These are phyloP conservation scores for Yarrowia phangngaensis DNA, from an alignment of 805 yeast species.

Conservation along the genomic window DNA sequence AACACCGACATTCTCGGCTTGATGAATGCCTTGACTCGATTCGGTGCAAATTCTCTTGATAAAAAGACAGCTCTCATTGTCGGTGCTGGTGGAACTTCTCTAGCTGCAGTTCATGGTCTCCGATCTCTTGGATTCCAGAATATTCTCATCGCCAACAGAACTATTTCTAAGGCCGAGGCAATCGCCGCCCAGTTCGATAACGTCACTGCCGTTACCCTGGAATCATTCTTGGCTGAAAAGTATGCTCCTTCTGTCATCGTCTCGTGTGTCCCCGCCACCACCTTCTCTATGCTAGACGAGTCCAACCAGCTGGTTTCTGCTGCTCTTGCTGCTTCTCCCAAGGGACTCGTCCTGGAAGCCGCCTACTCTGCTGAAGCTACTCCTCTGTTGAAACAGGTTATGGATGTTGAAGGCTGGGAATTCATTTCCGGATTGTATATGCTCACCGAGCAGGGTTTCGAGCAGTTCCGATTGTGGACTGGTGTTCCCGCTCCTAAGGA, in stretches of 20 bases:
- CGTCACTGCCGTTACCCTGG: conserved; percentile 56
- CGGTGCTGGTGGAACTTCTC: conserved; percentile 97
- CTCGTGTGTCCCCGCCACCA: conserved; percentile 81
- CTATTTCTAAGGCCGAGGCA: conserved; percentile 57
- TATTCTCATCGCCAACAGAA: conserved; percentile 79
- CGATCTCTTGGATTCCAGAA: conserved; percentile 68
- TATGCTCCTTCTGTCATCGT: conserved; percentile 55
- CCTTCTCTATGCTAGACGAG: conserved; percentile 51
- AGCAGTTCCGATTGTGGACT: conserved; percentile 75
- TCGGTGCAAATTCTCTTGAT: conserved; percentile 47
- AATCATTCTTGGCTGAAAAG: conserved; percentile 42
- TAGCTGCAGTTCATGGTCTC: conserved; percentile 90
- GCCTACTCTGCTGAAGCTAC: conserved; percentile 90
- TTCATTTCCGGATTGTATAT: conserved; percentile 87
- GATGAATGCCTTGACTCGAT: conserved; percentile 56
- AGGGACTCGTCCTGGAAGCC: conserved; percentile 67
- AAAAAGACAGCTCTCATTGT: conserved; percentile 64
- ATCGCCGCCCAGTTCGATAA: conserved; percentile 63
- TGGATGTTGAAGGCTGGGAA: conserved; percentile 60
- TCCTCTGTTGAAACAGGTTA: conserved; percentile 77
- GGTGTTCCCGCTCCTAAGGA: conserved; percentile 38
- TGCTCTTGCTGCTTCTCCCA: conserved; percentile 40
- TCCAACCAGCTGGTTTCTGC: conserved; percentile 48
- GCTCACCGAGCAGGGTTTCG: conserved; percentile 90
- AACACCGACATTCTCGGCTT: conserved; percentile 97